These are phyloP conservation scores for Castanea sativa DNA, from an alignment of 306 rosid genomes.

Conservation along the genomic window DNA sequence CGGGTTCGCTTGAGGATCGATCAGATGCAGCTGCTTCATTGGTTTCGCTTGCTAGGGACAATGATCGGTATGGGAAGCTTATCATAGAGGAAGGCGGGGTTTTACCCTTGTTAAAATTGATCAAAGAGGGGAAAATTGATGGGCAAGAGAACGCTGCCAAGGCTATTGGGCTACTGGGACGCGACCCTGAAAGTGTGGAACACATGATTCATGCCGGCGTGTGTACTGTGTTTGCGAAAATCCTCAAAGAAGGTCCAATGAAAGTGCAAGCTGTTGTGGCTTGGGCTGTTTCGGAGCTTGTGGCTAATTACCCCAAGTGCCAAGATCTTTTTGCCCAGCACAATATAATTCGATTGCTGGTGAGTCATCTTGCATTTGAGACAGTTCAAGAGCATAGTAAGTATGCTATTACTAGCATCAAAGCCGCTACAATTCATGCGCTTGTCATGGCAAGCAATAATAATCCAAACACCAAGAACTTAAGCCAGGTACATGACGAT, in stretches of 20 bases:
- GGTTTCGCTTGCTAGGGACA: constrained; percentile 64
- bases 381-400: constrained; percentile 87
- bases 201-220: constrained; percentile 65
- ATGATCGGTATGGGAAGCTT: constrained; percentile 64
- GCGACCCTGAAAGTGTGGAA: constrained; percentile 72
- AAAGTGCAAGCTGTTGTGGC: constrained; percentile 72
- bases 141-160: constrained; percentile 78
- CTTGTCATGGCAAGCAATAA: constrained; percentile 54
- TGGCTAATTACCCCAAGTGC: constrained; percentile 56
- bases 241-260: constrained; percentile 86
- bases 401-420: constrained; percentile 56
- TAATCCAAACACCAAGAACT: constrained; percentile 6
- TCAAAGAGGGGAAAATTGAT: constrained; percentile 70
- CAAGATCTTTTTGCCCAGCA: constrained; percentile 89
- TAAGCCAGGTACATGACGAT: constrained; percentile 20
- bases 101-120: constrained; percentile 57
- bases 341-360: constrained; percentile 71
- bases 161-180: constrained; percentile 68
- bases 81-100: constrained; percentile 87
- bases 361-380: constrained; percentile 87
- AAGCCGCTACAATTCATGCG: constrained; percentile 77
- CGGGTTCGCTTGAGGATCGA: constrained; percentile 59
- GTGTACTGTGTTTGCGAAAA: constrained; percentile 61
- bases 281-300: constrained; percentile 80
- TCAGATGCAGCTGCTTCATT: constrained; percentile 80